Evolutionary conservation across 2,329 filamentous ascomycete species (phyloP).

Genomic region (Calonectria leucothoes): DNA sequence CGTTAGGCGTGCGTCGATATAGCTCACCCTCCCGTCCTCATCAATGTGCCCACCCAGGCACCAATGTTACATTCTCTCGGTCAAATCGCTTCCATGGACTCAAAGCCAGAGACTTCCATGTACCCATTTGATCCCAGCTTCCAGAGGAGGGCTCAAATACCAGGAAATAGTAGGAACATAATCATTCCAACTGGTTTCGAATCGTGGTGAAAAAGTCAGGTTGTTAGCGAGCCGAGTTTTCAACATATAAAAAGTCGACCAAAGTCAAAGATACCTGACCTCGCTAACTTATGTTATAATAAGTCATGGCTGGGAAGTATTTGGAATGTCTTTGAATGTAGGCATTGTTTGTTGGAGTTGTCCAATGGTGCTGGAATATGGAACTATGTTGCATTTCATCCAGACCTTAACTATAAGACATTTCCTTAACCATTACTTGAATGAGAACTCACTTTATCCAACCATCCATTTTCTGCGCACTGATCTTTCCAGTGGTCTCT

Average conservation of each 20-base stretch:
- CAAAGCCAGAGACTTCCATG: not conserved
- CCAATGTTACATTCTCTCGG: not conserved
- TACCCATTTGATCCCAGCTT: not conserved
- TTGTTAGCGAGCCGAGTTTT: not conserved
- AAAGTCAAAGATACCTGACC: not conserved
- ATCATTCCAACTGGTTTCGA: constrained; percentile 1
- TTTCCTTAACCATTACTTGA: not conserved
- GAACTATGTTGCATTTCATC: constrained; percentile 3
- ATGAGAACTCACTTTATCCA: not conserved
- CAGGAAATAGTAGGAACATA: not conserved
- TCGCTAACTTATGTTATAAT: constrained; percentile 4
- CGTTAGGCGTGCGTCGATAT: too few species aligned
- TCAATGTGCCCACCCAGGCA: not conserved
- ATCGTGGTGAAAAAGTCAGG: not conserved
- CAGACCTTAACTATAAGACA: not conserved
- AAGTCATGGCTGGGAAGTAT: constrained; percentile 17
- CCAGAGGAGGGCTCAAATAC: not conserved
- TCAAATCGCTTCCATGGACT: not conserved
- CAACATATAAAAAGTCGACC: not conserved
- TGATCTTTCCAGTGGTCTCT: not conserved
- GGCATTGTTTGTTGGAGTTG: constrained; percentile 17
- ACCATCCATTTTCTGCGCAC: not conserved
- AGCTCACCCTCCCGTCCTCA: not conserved
- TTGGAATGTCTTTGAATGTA: constrained; percentile 3
- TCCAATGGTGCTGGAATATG: constrained; percentile 30